Evolutionary conservation across 345 rosid species (phyloP), one percentile per base, ranked within the genome.

Genomic region (Atalantia buxifolia): DNA sequence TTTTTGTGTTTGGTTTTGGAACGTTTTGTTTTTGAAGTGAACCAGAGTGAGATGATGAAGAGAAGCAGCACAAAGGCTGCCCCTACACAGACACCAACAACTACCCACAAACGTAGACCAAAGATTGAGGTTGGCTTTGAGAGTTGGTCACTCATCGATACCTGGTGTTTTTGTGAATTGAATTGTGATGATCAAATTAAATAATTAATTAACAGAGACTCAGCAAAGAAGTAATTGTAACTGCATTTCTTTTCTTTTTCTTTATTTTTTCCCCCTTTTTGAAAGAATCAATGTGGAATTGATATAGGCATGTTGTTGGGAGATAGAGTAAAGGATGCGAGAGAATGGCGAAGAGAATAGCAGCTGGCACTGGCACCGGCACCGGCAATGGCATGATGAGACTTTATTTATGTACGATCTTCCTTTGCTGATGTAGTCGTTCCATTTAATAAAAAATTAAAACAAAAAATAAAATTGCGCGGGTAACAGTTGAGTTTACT

Each of bases 91-190:
- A 93, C 90, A 55, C 98, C 99, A 60, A 93, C 80, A 27, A 95
- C 93, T 0, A 92, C 91, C 95, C 95, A 92, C 42, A 89, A 76
- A 55, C 86, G 79, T 22, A 95, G 87, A 62, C 98, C 98, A 72
- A 95, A 95, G 75, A 95, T 89, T 57, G 97, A 91, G 6, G 97
- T 95, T 45, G 87, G 80, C 69, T 82, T 87, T 7, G 98, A 92
- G 13, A 93, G 87, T 74, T 86, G 85, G 57, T 92, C 93, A 28
- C 68, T 72, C 85, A 85, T 84, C 22, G 28, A 77, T 76, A 7
- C 69, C 78, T 55, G 72, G 14, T 30, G 50, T 63, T 73, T 53
- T 53, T 18, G 22, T 18, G 57, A 53, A 45, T 45, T 45, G 50
- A 45, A 42, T 42, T 62, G 42, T 63, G 77, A 69, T 70, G 56